phyloP scores from a whole-genome alignment of 441 rosid species.

The Eutrema salsugineum region DNA sequence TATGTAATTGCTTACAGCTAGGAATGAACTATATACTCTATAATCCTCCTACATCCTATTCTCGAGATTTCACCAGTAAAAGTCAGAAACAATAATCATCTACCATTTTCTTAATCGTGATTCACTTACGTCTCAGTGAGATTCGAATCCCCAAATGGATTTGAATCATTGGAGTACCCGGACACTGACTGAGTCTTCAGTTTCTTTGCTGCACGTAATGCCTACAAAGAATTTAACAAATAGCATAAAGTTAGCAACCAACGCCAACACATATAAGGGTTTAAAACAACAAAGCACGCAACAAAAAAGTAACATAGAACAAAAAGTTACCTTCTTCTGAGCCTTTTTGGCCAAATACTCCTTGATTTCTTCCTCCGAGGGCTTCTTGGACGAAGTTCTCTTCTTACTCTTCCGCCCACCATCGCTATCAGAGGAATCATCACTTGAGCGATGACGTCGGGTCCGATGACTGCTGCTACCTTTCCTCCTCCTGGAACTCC shows the following conservation, averaged over 20 bases:
- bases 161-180: slow-evolving; percentile 90
- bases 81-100: neutral
- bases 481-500: slow-evolving; percentile 29
- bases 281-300: neutral
- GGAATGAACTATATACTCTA: neutral
- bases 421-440: slow-evolving; percentile 33
- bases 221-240: slow-evolving; percentile 37
- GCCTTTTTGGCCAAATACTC: slow-evolving; percentile 77
- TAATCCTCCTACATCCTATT: neutral
- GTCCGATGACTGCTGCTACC: slow-evolving; percentile 33
- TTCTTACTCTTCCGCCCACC: slow-evolving; percentile 39
- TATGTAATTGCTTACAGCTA: neutral
- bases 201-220: slow-evolving; percentile 70
- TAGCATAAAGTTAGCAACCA: slow-evolving; percentile 2
- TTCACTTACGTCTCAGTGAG: slow-evolving; percentile 72
- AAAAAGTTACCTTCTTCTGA: slow-evolving; percentile 59
- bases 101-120: neutral
- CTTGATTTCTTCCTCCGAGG: slow-evolving; percentile 59
- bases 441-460: slow-evolving; percentile 28
- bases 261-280: neutral
- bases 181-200: slow-evolving; percentile 68
- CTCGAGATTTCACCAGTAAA: neutral
- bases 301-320: neutral
- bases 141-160: slow-evolving; percentile 95
- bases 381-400: slow-evolving; percentile 46